A percentile compares a stretch with the other conserved stretches of the same genome.
Evolutionary conservation across 768 basidiomycete genomes (phyloP).

Genomic region (Terana coerulea): DNA sequence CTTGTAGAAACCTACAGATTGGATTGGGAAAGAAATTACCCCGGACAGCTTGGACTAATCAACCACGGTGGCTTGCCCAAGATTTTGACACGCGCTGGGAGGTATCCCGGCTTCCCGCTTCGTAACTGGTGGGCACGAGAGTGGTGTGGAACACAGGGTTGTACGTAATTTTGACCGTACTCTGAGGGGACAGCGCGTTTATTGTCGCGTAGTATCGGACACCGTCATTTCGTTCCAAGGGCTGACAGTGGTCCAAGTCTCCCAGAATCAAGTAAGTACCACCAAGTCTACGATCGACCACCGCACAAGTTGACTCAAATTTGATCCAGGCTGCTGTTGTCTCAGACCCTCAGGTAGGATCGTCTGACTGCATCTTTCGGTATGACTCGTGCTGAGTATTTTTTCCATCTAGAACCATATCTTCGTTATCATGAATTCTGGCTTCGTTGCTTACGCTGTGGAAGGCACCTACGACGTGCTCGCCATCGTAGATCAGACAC

Average conservation of each 20-base stretch:
- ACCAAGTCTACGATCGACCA: not conserved
- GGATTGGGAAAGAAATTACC: conserved; percentile 72
- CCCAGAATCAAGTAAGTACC: conserved; percentile 62
- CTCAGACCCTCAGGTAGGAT: conserved; percentile 59
- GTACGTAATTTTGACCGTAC: conserved; percentile 37
- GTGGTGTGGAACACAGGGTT: conserved; percentile 66
- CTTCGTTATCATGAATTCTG: conserved; percentile 76
- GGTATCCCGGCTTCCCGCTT: conserved; percentile 72
- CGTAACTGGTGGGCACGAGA: conserved; percentile 83
- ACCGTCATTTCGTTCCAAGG: conserved; percentile 80
- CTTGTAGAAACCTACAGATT: conserved; percentile 51
- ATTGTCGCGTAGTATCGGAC: conserved; percentile 56
- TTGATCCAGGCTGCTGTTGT: conserved; percentile 53
- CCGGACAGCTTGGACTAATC: conserved; percentile 70
- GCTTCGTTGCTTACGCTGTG: conserved; percentile 74
- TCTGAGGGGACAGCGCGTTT: not conserved
- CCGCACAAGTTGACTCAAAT: not conserved
- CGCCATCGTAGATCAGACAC: conserved; percentile 82
- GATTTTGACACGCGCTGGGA: conserved; percentile 67
- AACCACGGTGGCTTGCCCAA: conserved; percentile 84
- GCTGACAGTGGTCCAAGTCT: conserved; percentile 81
- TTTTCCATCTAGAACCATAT: conserved; percentile 71
- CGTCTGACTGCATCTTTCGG: not conserved
- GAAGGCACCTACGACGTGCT: conserved; percentile 75
- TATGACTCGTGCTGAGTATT: not conserved